Evolutionary conservation across 2,329 filamentous ascomycete species (phyloP).

Genomic region (Orbilia oligospora): DNA sequence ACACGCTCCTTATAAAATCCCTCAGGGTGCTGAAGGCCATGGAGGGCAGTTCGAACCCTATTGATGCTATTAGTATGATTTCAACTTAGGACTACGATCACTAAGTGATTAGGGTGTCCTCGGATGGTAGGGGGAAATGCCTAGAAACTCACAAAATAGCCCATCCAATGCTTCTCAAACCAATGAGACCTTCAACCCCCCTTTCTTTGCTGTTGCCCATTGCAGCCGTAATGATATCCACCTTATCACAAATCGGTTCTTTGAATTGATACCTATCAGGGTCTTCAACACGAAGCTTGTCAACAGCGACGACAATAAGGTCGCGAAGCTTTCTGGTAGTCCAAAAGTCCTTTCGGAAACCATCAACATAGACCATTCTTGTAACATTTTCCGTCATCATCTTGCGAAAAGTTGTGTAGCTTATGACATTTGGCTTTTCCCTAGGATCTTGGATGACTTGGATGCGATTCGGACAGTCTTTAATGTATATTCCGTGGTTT

Average conservation of each 20-base stretch:
- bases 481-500: constrained; percentile 40
- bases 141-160: constrained; percentile 41
- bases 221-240: constrained; percentile 27
- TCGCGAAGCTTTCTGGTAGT: constrained; percentile 27
- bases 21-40: constrained; percentile 48
- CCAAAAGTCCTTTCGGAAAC: constrained; percentile 38
- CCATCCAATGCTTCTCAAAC: constrained; percentile 37
- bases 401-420: constrained; percentile 45
- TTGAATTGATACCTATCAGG: constrained; percentile 27
- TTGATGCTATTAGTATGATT: constrained; percentile 4
- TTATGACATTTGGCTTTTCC: constrained; percentile 15
- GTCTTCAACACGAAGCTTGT: constrained; percentile 37
- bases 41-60: constrained; percentile 40
- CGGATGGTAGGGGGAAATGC: too few relatives aligned
- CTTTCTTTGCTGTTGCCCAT: constrained; percentile 4
- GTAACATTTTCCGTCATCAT: constrained; percentile 51
- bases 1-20: constrained; percentile 51
- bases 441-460: constrained; percentile 26
- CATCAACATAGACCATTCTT: constrained; percentile 31
- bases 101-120: neutral
- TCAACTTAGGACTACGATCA: neutral
- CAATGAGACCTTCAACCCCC: constrained; percentile 27
- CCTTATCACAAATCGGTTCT: constrained; percentile 11
- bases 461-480: constrained; percentile 25
- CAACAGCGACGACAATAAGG: constrained; percentile 34